Conservation (phyloP, 1,139 yeast species). For the Candida pseudoviswanathii region DNA sequence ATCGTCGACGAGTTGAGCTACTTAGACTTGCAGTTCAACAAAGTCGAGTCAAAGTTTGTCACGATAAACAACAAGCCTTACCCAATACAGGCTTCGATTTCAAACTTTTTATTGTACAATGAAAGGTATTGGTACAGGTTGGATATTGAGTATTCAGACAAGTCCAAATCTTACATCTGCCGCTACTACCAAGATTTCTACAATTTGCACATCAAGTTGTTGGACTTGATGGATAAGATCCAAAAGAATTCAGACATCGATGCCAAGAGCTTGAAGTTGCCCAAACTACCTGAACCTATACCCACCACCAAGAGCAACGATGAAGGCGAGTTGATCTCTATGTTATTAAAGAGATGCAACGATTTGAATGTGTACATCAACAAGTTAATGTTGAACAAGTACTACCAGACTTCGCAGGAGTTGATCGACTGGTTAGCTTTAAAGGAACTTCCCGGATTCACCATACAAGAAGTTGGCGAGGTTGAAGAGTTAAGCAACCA, state of each 20-base stretch:
- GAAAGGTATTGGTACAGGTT: conserved; percentile 47
- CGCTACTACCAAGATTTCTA: conserved; percentile 49
- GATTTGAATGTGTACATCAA: conserved; percentile 43
- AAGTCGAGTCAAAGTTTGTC: conserved; percentile 19
- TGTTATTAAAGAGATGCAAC: conserved; percentile 33
- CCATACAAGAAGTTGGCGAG: conserved; percentile 3
- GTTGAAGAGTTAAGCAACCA: conserved; percentile 17
- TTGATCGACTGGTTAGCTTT: conserved; percentile 38
- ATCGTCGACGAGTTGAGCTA: conserved; percentile 16
- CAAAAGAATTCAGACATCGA: not conserved
- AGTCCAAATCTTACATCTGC: conserved; percentile 32
- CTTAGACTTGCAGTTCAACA: conserved; percentile 18
- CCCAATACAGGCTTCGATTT: conserved; percentile 34
- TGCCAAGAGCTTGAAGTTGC: conserved; percentile 24
- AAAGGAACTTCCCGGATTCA: conserved; percentile 27
- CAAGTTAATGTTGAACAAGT: conserved; percentile 28
- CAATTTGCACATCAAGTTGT: conserved; percentile 34
- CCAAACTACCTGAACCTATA: conserved; percentile 48
- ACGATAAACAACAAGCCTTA: conserved; percentile 36
- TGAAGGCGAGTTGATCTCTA: conserved; percentile 13
- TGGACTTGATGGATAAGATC: conserved; percentile 14
- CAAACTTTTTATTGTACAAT: conserved; percentile 36
- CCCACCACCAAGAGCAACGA: conserved; percentile 20
- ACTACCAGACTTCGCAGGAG: conserved; percentile 28
- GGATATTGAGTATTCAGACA: conserved; percentile 37